Percentiles rank a stretch among this genome's conserved stretches.
Conservation (phyloP, 345 rosid genomes). For the Syzygium jambos region DNA sequence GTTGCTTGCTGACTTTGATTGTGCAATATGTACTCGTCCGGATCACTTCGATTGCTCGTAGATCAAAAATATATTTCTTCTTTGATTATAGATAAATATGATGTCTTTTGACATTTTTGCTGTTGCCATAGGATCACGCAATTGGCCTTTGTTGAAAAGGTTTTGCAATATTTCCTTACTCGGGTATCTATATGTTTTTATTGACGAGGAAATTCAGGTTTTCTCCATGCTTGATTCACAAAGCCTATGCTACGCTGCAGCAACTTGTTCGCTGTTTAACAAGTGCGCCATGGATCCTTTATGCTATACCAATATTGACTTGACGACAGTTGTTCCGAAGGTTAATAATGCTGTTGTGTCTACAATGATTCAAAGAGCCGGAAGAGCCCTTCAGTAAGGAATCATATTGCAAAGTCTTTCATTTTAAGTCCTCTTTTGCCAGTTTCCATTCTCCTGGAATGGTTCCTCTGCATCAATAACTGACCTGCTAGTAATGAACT, state of each 20-base stretch:
- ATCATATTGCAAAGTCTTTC: not conserved
- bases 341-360: conserved; percentile 67
- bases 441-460: not conserved
- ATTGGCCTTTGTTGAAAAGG: not conserved
- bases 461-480: not conserved
- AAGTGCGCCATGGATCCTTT: conserved; percentile 81
- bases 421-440: not conserved
- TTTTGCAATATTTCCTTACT: not conserved
- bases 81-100: not conserved
- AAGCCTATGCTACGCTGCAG: conserved; percentile 71
- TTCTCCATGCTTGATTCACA: conserved; percentile 84
- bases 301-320: conserved; percentile 65
- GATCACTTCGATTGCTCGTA: not conserved
- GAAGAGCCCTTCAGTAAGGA: conserved; percentile 61
- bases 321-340: conserved; percentile 57
- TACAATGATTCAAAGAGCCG: conserved; percentile 81
- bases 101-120: not conserved
- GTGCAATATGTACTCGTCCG: not conserved
- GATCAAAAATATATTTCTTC: not conserved
- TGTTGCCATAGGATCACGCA: not conserved
- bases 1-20: not conserved
- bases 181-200: not conserved
- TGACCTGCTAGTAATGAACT: not conserved
- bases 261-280: conserved; percentile 68
- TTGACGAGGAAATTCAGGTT: conserved; percentile 26